These are phyloP conservation scores for Starmerella gropengiesseri DNA, from an alignment of 805 yeast species.

Conservation along the genomic window DNA sequence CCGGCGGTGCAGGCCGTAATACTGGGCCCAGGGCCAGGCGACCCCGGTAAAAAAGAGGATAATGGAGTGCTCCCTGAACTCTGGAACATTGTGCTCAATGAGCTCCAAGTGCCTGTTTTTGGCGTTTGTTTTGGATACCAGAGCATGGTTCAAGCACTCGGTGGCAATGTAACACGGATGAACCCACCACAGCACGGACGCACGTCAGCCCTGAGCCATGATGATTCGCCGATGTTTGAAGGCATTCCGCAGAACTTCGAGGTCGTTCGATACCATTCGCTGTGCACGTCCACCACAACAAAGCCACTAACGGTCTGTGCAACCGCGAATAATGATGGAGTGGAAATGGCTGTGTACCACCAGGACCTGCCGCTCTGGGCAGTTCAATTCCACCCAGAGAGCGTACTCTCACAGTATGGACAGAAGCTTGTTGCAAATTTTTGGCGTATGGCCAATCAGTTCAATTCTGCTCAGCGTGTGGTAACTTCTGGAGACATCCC, in stretches of 20 bases:
- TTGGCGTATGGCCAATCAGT: slow-evolving; percentile 37
- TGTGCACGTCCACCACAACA: slow-evolving; percentile 37
- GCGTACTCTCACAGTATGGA: slow-evolving; percentile 72
- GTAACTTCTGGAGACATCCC: slow-evolving; percentile 8
- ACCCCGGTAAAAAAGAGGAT: slow-evolving; percentile 54
- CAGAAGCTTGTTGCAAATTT: slow-evolving; percentile 50
- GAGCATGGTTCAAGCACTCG: slow-evolving; percentile 54
- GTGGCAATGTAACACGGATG: slow-evolving; percentile 45
- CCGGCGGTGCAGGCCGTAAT: slow-evolving; percentile 60
- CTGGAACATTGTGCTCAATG: slow-evolving; percentile 33
- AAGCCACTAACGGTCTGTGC: slow-evolving; percentile 6
- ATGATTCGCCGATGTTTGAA: slow-evolving; percentile 32
- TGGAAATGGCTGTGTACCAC: slow-evolving; percentile 76
- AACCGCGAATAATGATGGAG: slow-evolving; percentile 30
- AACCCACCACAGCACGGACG: slow-evolving; percentile 75
- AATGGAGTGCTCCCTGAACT: slow-evolving; percentile 60
- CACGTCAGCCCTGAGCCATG: slow-evolving; percentile 41
- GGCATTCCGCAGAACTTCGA: slow-evolving; percentile 39
- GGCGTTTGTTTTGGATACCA: slow-evolving; percentile 96
- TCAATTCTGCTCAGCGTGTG: slow-evolving; percentile 24
- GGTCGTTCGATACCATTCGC: slow-evolving; percentile 83
- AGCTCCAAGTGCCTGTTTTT: slow-evolving; percentile 49
- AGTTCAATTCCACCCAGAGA: slow-evolving; percentile 96
- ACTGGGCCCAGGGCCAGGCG: slow-evolving; percentile 97
- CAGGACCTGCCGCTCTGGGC: slow-evolving; percentile 61